Conservation (phyloP, 345 rosid species). For the Salix dunnii region DNA sequence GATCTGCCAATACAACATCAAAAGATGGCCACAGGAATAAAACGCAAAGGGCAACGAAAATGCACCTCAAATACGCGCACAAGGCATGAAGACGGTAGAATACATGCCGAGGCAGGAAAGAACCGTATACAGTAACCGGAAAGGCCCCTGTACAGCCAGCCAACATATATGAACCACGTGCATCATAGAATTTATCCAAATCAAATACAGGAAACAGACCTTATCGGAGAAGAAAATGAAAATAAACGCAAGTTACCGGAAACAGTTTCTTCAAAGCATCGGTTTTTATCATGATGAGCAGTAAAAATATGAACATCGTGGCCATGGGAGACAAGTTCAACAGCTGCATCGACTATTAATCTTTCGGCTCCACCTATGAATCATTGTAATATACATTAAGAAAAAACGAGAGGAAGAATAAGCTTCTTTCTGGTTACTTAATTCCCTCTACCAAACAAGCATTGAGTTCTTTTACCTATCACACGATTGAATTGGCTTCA, state of each 20-base stretch:
- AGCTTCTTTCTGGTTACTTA: no score
- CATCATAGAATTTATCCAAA: neutral
- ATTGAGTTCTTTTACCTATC: neutral
- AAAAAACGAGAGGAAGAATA: neutral
- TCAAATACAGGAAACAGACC: neutral
- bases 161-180: neutral
- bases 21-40: conserved; percentile 70
- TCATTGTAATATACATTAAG: neutral
- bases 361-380: conserved; percentile 91
- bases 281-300: conserved; percentile 74
- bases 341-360: conserved; percentile 88
- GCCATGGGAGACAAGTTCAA: conserved; percentile 72
- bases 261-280: conserved; percentile 93
- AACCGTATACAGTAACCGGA: conserved; percentile 72
- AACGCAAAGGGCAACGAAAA: conserved; percentile 73
- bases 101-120: conserved; percentile 75
- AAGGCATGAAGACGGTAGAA: conserved; percentile 81
- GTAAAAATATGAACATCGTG: conserved; percentile 84
- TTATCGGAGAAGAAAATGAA: neutral
- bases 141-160: conserved; percentile 52
- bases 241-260: conserved; percentile 37
- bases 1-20: conserved; percentile 74
- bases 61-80: conserved; percentile 80
- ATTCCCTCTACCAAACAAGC: neutral
- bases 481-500: neutral